Evolutionary conservation across 805 yeast species (phyloP), one percentile per base, ranked within the genome.

Genomic region (Diddensiella caesifluorescens): DNA sequence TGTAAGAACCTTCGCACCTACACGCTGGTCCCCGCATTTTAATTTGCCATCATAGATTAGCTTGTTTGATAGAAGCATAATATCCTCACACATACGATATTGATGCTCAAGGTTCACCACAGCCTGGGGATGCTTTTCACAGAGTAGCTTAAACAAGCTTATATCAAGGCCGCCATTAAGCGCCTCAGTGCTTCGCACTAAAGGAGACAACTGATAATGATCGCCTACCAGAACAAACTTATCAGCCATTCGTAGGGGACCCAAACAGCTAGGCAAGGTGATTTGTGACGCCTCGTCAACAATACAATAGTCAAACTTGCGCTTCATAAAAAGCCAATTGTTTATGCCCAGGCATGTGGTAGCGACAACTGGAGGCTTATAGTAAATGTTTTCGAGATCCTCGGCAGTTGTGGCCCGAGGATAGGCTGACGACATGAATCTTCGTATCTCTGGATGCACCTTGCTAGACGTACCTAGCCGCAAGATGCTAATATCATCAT

Each of bases 271-370:
- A 0, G 99, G 98, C 71, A 90, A 70, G 0, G 97, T 82, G 0
- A 90, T 84, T 56, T 92, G 98, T 1, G 97, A 88, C 0, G 97
- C 97, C 60, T 92, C 99, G 60, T 92, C 99, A 33, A 92, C 74
- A 31, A 92, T 88, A 57, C 97, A 94, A 57, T 84, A 90, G 55
- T 92, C 98, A 61, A 92, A 92, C 12, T 65, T 70, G 25, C 76
- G 61, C 54, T 68, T 54, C 73, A 63, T 40, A 53, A 88, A 80
- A 2, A 79, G 60, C 56, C 79, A 69, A 55, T 81, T 86, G 26
- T 65, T 70, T 13, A 87, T 73, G 0, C 95, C 89, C 33, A 90
- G 66, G 55, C 95, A 85, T 0, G 98, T 92, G 1, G 88, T 74
- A 0, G 96, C 98, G 1, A 92, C 92, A 2, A 92, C 80, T 13